Conservation (phyloP, 768 basidiomycete genomes). For the Trametes sanguinea region DNA sequence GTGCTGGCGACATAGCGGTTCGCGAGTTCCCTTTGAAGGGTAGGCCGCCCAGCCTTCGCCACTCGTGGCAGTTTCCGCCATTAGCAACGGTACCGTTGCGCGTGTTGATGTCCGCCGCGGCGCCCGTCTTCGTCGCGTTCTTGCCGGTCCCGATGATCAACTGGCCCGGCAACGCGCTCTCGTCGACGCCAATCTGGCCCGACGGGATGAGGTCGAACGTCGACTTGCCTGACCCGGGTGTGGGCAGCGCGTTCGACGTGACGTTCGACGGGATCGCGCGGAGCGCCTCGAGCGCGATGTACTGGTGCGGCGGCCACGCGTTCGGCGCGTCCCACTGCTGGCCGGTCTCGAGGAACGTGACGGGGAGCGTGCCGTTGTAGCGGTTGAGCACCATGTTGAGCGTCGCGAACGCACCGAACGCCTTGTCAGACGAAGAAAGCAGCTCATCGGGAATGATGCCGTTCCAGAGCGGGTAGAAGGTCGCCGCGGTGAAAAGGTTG, state of each 20-base stretch:
- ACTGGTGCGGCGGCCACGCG: conserved; percentile 84
- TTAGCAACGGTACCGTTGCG: conserved; percentile 59
- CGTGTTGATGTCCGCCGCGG: conserved; percentile 61
- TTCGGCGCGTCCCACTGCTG: conserved; percentile 93
- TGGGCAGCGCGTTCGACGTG: conserved; percentile 57
- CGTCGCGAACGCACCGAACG: conserved; percentile 73
- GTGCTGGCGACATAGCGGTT: conserved; percentile 84
- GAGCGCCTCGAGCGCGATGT: conserved; percentile 79
- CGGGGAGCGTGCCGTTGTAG: conserved; percentile 87
- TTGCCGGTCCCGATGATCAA: conserved; percentile 41
- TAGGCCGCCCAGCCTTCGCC: conserved; percentile 67
- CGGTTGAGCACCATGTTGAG: conserved; percentile 78
- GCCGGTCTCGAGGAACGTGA: conserved; percentile 76
- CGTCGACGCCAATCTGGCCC: conserved; percentile 81
- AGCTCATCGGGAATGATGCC: conserved; percentile 81
- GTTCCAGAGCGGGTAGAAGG: conserved; percentile 86
- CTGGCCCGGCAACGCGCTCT: conserved; percentile 72
- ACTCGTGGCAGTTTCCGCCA: conserved; percentile 60
- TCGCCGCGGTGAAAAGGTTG: conserved; percentile 68
- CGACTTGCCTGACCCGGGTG: conserved; percentile 50
- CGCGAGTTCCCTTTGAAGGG: conserved; percentile 70
- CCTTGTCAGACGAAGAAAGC: conserved; percentile 51
- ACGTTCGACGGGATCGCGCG: conserved; percentile 72
- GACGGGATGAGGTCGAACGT: conserved; percentile 69
- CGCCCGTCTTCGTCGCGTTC: conserved; percentile 55